Base-by-base conservation (phyloP, 768 basidiomycete genomes). In the Suillus plorans region DNA sequence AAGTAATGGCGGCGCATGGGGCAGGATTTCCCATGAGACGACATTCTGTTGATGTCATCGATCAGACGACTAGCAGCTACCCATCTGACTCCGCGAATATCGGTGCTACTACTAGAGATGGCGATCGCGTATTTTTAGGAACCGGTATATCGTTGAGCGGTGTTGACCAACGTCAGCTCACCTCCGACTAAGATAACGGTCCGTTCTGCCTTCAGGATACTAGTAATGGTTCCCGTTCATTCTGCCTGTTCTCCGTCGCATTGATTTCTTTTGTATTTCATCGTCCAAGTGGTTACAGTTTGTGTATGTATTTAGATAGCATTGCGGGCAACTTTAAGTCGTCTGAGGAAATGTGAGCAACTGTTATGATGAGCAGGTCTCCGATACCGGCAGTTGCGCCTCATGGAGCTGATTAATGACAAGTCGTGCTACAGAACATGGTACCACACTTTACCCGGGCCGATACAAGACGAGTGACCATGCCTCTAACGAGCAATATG, bases 21-120 rank as follows among this genome's bases (percentile, higher is more conserved):
- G 63, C 70, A 2, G 68, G 67, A 5, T 68, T 72, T 45, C 76
- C 74, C 9, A 69, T 72, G 39, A 67, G 76, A n/a, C 74, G 76
- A 16, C 75, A 76, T 62, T 76, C 75, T 0, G 76, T 74, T 0
- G 75, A 76, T 59, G 7, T 70, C 5, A 66, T 63, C 6, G 69
- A 67, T 22, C 61, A 67, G 6, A 60, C 56, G 4, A 14, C 22
- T 16, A 20, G 25, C 49, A 36, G 61, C 53, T 36, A 61, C 34
- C 3, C 52, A 12, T 36, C 31, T 36, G 36, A 18, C 10, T 60
- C 31, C 9, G 55, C 20, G 13, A 34, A 39, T 60, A 56, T 56
- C 37, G 34, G 44, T 58, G 53, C 56, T 52, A 53, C 8, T 53
- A 53, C 8, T 37, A 14, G 56, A 37, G 56, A 57, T 37, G 55